phyloP scores from a whole-genome alignment of 306 rosid genomes.

The Prunus padus region DNA sequence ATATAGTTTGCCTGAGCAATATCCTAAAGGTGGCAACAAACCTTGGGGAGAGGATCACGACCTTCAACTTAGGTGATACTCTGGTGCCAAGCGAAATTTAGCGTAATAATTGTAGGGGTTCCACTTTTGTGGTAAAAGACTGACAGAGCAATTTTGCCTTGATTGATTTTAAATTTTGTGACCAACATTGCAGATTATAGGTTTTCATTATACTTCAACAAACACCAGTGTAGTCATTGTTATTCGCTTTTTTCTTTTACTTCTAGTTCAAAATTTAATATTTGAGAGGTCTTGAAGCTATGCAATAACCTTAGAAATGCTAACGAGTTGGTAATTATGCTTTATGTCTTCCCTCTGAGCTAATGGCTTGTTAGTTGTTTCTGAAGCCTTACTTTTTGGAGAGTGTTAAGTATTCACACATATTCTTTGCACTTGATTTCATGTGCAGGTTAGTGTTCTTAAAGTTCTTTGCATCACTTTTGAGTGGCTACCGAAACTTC shows the following conservation, averaged over 20 bases:
- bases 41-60: conserved; percentile 97
- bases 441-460: conserved; percentile 88
- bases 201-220: not conserved
- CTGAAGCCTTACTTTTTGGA: not conserved
- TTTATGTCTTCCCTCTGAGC: not conserved
- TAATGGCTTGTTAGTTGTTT: not conserved
- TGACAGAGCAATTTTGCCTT: not conserved
- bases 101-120: not conserved
- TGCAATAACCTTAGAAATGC: not conserved
- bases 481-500: conserved; percentile 98
- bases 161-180: not conserved
- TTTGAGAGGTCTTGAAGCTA: not conserved
- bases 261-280: not conserved
- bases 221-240: not conserved
- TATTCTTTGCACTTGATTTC: conserved; percentile 16
- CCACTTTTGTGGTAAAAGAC: not conserved
- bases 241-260: not conserved
- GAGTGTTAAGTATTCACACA: not conserved
- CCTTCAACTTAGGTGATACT: conserved; percentile 85
- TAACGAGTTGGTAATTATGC: not conserved
- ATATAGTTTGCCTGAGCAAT: conserved; percentile 50
- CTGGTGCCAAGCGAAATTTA: conserved; percentile 24
- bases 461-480: conserved; percentile 86
- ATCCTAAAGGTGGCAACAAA: conserved; percentile 55
- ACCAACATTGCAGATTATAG: not conserved